A percentile compares a stretch with the other conserved stretches of the same genome.
phyloP scores from a whole-genome alignment of 73 alveolate genomes.

The Breviolum minutum region DNA sequence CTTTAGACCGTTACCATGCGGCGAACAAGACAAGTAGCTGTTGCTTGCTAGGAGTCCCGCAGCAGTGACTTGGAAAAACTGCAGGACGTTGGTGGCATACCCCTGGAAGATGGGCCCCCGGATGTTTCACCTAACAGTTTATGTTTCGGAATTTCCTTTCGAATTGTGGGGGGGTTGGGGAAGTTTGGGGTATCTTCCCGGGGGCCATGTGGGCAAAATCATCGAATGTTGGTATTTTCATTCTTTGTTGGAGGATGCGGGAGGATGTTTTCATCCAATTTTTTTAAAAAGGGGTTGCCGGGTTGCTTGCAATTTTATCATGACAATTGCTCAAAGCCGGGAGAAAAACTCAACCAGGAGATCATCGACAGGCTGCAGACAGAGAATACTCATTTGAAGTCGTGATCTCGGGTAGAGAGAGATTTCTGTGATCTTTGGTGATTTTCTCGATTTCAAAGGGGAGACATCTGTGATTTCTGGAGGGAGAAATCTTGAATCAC shows the following conservation, averaged over 20 bases:
- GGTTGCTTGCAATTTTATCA: background rate
- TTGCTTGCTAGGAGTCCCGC: constrained; percentile 19
- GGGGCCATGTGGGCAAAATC: too few species aligned
- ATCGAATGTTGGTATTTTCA: background rate
- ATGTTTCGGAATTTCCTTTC: too few species aligned
- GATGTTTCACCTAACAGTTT: too few species aligned
- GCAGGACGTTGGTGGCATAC: background rate
- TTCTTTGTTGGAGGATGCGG: background rate
- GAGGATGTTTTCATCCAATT: background rate
- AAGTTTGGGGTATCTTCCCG: too few species aligned
- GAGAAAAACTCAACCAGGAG: constrained; percentile 2
- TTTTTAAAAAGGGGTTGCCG: background rate
- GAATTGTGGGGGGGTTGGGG: too few species aligned
- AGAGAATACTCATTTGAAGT: background rate
- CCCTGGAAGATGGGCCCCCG: too few species aligned
- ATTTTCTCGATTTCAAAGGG: background rate
- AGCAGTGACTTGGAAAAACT: background rate
- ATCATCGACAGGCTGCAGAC: constrained; percentile 28
- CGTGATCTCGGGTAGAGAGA: too few species aligned
- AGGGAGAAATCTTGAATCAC: background rate
- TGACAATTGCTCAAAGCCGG: background rate
- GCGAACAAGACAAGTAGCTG: background rate
- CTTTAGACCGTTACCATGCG: background rate
- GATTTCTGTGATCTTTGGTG: background rate
- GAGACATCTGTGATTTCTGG: too few species aligned